These are phyloP conservation scores for Acanthamoeba divionensis DNA, from an alignment of 208 protist genomes.

Conservation along the genomic window DNA sequence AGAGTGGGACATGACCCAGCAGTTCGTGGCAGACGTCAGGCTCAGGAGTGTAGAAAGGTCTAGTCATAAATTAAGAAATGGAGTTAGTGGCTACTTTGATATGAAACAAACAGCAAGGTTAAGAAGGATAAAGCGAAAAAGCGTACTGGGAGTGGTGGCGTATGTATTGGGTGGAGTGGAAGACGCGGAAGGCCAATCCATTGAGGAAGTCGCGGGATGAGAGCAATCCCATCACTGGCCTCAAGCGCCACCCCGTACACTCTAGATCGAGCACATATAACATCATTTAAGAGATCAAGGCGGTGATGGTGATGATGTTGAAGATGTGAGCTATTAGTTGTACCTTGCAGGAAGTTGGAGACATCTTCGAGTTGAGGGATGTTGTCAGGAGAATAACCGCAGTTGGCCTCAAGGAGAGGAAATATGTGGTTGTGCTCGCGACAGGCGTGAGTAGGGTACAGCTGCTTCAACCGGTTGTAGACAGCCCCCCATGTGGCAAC, in stretches of 20 bases:
- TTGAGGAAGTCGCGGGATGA: conserved; percentile 93
- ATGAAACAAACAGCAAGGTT: no score
- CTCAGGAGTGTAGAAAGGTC: conserved; percentile 53
- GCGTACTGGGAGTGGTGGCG: conserved; percentile 89
- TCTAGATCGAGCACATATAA: conserved; percentile 49
- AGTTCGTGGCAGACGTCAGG: conserved; percentile 92
- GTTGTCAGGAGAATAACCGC: conserved; percentile 85
- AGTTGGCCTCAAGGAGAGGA: conserved; percentile 89
- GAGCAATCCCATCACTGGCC: conserved; percentile 91
- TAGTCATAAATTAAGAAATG: no score
- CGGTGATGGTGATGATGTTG: background rate
- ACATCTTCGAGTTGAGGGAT: conserved; percentile 94
- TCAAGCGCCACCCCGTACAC: conserved; percentile 90
- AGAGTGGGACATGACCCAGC: conserved; percentile 93
- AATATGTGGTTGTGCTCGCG: conserved; percentile 90
- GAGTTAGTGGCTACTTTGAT: no score
- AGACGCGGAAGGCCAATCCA: conserved; percentile 92
- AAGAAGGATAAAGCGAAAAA: conserved; percentile 94
- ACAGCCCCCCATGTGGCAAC: conserved; percentile 84
- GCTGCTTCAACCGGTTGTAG: conserved; percentile 80
- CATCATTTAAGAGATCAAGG: background rate
- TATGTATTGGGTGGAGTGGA: conserved; percentile 96
- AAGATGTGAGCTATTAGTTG: background rate
- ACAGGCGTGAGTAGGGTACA: conserved; percentile 92
- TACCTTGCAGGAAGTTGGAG: conserved; percentile 87